Evolutionary conservation across 2,329 filamentous ascomycete species (phyloP).

Genomic region (Fusarium incarnatum): DNA sequence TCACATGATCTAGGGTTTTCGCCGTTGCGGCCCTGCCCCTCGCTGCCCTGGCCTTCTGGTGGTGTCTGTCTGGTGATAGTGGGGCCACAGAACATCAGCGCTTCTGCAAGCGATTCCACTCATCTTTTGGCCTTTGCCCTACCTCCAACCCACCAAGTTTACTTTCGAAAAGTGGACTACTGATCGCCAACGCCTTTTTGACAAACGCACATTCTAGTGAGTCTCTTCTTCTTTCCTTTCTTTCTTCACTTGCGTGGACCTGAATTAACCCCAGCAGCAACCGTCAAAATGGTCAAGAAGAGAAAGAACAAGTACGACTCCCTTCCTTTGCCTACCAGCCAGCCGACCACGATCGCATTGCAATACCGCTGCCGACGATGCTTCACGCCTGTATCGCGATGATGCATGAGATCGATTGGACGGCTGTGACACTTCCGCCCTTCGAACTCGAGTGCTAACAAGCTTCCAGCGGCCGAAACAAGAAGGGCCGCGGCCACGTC

Average conservation of each 20-base stretch:
- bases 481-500: constrained; percentile 99
- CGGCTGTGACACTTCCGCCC: background rate
- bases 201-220: constrained; percentile 50
- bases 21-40: constrained; percentile 24
- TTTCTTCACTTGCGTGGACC: constrained; percentile 46
- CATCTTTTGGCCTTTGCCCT: constrained; percentile 35
- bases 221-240: constrained; percentile 41
- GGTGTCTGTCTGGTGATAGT: background rate
- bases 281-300: constrained; percentile 78
- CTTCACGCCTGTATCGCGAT: constrained; percentile 14
- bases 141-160: constrained; percentile 23
- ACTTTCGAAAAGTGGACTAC: constrained; percentile 37
- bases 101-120: background rate
- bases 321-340: constrained; percentile 1
- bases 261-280: constrained; percentile 58
- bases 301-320: constrained; percentile 73
- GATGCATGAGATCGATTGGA: constrained; percentile 26
- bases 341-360: constrained; percentile 33
- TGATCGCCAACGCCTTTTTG: constrained; percentile 45
- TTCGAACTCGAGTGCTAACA: constrained; percentile 31
- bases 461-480: constrained; percentile 87
- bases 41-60: background rate
- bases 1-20: constrained; percentile 51
- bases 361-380: constrained; percentile 33
- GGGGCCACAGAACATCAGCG: background rate